These are phyloP conservation scores for Pichia terricola DNA, from an alignment of 1,139 yeast species.

Conservation along the genomic window DNA sequence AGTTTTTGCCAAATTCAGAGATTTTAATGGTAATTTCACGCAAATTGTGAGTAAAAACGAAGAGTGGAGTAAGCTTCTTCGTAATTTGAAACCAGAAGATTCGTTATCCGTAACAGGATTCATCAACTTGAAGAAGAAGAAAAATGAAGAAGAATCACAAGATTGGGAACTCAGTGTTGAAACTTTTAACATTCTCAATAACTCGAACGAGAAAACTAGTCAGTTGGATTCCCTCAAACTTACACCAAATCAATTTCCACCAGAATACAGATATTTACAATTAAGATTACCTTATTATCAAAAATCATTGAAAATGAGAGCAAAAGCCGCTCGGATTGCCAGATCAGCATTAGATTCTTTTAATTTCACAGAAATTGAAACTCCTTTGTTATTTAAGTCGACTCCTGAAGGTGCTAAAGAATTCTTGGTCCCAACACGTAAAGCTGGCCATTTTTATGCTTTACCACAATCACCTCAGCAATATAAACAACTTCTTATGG, in stretches of 20 bases:
- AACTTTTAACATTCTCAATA: constrained; percentile 48
- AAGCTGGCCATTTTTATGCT: constrained; percentile 59
- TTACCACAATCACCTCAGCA: constrained; percentile 97
- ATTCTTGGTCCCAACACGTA: constrained; percentile 84
- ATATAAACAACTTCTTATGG: constrained; percentile 88
- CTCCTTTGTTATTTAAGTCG: constrained; percentile 86
- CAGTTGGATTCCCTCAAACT: constrained; percentile 56
- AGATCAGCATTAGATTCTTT: constrained; percentile 40
- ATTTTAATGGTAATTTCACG: constrained; percentile 52
- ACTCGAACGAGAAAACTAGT: constrained; percentile 55
- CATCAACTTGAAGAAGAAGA: constrained; percentile 29
- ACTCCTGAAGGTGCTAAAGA: constrained; percentile 99
- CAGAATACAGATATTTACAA: constrained; percentile 74
- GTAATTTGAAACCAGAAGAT: constrained; percentile 57
- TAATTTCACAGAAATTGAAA: constrained; percentile 74
- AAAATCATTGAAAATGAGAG: constrained; percentile 47
- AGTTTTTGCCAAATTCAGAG: constrained; percentile 67
- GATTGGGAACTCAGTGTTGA: constrained; percentile 50
- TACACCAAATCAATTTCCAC: constrained; percentile 46
- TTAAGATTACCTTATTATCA: constrained; percentile 58
- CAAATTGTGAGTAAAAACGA: constrained; percentile 52
- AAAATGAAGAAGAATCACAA: constrained; percentile 10
- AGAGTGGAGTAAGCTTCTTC: constrained; percentile 33
- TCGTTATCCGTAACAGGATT: constrained; percentile 63
- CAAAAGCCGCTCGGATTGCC: constrained; percentile 47